Evolutionary conservation across 1,284 basidiomycete species (phyloP).

Genomic region (Phellopilus nigrolimitatus): DNA sequence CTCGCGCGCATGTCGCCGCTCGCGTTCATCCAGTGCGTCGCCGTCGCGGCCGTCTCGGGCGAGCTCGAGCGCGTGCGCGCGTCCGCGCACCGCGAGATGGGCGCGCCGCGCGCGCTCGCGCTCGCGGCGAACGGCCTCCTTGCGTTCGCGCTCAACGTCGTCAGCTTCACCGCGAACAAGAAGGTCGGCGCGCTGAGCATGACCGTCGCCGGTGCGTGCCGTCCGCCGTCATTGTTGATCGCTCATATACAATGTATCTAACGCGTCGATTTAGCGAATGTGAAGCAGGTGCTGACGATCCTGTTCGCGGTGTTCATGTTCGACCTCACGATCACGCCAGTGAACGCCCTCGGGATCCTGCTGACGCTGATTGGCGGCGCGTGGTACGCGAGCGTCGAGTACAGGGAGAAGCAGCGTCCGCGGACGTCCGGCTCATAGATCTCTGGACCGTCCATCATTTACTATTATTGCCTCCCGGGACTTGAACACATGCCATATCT

Average conservation of each 20-base stretch:
- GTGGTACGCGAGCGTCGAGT: constrained; percentile 77
- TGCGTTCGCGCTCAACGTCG: constrained; percentile 88
- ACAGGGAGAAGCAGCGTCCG: constrained; percentile 43
- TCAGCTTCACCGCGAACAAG: constrained; percentile 89
- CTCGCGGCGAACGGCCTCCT: constrained; percentile 76
- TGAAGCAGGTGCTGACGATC: constrained; percentile 93
- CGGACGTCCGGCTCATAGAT: background rate
- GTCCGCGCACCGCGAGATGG: constrained; percentile 51
- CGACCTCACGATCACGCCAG: constrained; percentile 70
- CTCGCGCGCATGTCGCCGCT: constrained; percentile 82
- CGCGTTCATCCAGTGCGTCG: constrained; percentile 81
- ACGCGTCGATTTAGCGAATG: constrained; percentile 53
- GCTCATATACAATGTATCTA: no score
- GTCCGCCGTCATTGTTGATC: no score
- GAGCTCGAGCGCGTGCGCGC: constrained; percentile 65
- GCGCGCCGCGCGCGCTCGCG: constrained; percentile 43
- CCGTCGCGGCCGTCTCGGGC: constrained; percentile 72
- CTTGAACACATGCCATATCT: no score
- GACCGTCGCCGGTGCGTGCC: constrained; percentile 77
- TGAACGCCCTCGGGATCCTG: constrained; percentile 76
- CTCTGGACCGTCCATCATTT: background rate
- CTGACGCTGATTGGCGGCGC: constrained; percentile 82
- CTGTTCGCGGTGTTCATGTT: constrained; percentile 81
- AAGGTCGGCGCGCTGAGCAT: constrained; percentile 82
- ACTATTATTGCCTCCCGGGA: no score